Evolutionary conservation across 2,329 filamentous ascomycete species (phyloP).

Genomic region (Onygena corvina): DNA sequence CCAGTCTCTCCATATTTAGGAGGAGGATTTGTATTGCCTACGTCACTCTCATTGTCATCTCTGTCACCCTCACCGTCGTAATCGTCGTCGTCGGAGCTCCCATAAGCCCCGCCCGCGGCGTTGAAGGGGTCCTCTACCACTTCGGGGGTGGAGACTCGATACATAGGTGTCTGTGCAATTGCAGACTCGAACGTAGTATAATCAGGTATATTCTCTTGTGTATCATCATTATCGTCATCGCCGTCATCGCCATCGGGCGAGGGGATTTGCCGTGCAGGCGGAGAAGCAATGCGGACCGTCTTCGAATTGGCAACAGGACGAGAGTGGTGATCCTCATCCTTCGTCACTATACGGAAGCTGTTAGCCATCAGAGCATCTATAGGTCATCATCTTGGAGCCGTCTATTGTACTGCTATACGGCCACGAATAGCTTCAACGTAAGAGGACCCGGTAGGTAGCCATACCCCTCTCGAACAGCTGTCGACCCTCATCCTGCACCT

Average conservation of each 20-base stretch:
- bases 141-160: not conserved
- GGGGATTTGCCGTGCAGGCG: conserved; percentile 23
- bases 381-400: not conserved
- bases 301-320: not conserved
- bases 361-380: not conserved
- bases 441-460: not conserved
- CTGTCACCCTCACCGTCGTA: conserved; percentile 19
- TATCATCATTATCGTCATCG: not conserved
- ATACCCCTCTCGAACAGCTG: conserved; percentile 1
- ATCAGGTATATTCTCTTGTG: not conserved
- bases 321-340: not conserved
- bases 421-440: not conserved
- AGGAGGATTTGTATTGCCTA: too few relatives aligned
- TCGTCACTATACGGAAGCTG: not conserved
- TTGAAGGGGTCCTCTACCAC: conserved; percentile 1
- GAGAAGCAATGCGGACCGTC: conserved; percentile 29
- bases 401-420: not conserved
- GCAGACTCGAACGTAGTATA: not conserved
- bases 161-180: not conserved
- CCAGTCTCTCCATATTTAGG: too few relatives aligned
- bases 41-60: not conserved
- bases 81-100: conserved; percentile 20
- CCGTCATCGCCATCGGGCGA: not conserved
- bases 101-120: conserved; percentile 18
- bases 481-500: not conserved